Evolutionary conservation across 2,329 filamentous ascomycete genomes (phyloP).

Genomic region (Talaromyces albobiverticillius): DNA sequence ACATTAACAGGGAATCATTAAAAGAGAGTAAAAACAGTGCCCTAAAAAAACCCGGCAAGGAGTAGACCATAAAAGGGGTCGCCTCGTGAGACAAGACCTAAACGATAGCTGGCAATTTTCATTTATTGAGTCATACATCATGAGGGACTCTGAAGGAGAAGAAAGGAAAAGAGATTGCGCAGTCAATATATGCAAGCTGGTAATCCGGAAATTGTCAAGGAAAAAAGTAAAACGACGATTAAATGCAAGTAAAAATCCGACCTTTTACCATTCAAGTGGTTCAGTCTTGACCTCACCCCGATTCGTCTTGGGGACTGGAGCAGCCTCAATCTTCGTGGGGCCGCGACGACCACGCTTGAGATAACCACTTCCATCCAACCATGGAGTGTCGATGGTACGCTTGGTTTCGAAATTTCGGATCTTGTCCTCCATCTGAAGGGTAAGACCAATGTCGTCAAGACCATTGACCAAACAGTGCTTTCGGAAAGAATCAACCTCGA

Average conservation of each 20-base stretch:
- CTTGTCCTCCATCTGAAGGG: constrained; percentile 87
- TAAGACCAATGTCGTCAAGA: constrained; percentile 91
- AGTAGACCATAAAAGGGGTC: background rate
- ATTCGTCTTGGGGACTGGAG: constrained; percentile 82
- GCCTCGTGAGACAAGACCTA: background rate
- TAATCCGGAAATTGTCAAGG: background rate
- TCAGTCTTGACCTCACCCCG: constrained; percentile 78
- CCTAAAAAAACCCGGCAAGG: background rate
- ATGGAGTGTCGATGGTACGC: constrained; percentile 75
- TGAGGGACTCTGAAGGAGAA: background rate
- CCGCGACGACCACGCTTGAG: constrained; percentile 58
- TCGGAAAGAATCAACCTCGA: constrained; percentile 89
- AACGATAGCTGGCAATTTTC: background rate
- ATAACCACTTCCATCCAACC: constrained; percentile 86
- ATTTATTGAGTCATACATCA: background rate
- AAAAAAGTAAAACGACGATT: background rate
- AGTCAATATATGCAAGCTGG: background rate
- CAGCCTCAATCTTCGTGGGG: constrained; percentile 62
- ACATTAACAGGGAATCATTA: background rate
- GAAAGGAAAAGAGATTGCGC: background rate
- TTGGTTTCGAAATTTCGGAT: constrained; percentile 78
- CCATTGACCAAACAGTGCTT: constrained; percentile 94
- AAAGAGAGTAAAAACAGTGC: background rate
- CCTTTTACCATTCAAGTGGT: constrained; percentile 77
- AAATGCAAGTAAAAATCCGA: background rate